Conservation (phyloP, 768 basidiomycete species). For the Pleurotus giganteus region DNA sequence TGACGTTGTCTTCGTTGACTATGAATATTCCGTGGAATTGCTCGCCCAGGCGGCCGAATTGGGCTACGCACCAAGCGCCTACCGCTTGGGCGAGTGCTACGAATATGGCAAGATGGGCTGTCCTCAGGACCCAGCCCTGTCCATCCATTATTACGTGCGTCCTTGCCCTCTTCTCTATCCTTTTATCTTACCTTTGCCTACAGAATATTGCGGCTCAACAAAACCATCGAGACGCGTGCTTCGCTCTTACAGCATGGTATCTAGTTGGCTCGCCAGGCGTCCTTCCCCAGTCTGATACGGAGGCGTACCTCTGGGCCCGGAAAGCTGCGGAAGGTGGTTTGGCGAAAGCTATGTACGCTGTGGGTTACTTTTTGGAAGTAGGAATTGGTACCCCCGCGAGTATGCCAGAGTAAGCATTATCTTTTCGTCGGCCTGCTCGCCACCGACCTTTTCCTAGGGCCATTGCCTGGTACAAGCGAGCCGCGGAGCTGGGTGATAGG, state of each 20-base stretch:
- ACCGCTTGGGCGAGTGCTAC: slow-evolving; percentile 95
- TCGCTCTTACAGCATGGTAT: slow-evolving; percentile 98
- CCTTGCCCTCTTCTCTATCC: slow-evolving; percentile 6
- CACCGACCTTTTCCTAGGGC: slow-evolving; percentile 43
- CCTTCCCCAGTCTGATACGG: slow-evolving; percentile 96
- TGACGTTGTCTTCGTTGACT: slow-evolving; percentile 95
- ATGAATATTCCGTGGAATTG: slow-evolving; percentile 92
- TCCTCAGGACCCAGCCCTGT: slow-evolving; percentile 93
- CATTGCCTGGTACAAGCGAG: slow-evolving; percentile 79
- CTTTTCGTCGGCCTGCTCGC: slow-evolving; percentile 10
- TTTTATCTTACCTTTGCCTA: slow-evolving; percentile 10
- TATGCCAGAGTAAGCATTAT: slow-evolving; percentile 56
- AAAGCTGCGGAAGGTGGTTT: slow-evolving; percentile 91
- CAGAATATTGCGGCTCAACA: slow-evolving; percentile 99
- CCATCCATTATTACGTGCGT: slow-evolving; percentile 97
- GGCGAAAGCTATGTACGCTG: slow-evolving; percentile 95
- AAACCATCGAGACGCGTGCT: slow-evolving; percentile 94
- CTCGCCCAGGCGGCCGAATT: slow-evolving; percentile 94
- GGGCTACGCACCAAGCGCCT: slow-evolving; percentile 94
- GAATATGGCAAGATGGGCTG: slow-evolving; percentile 99
- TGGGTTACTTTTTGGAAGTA: slow-evolving; percentile 96
- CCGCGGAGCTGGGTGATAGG: slow-evolving; percentile 91
- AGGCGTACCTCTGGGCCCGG: slow-evolving; percentile 97
- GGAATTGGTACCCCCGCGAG: slow-evolving; percentile 80
- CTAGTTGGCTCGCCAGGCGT: slow-evolving; percentile 98